These are phyloP conservation scores for Suillus bovinus DNA, from an alignment of 768 basidiomycete species.

Conservation along the genomic window DNA sequence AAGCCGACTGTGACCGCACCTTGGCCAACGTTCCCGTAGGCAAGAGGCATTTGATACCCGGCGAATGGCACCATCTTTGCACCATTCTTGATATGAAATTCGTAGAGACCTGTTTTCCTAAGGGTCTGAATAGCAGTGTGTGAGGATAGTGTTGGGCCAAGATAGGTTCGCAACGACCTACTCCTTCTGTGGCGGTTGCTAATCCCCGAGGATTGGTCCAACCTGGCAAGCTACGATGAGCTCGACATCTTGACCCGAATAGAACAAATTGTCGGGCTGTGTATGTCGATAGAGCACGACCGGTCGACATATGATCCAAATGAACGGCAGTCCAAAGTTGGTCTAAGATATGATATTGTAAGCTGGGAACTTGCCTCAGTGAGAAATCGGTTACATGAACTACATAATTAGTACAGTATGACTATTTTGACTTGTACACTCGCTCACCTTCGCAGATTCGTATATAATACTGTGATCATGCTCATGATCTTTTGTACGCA, in stretches of 20 bases:
- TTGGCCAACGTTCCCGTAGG: slow-evolving; percentile 82
- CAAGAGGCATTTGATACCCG: slow-evolving; percentile 91
- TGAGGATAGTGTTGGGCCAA: neutral
- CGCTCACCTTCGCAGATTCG: no score
- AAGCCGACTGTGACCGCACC: slow-evolving; percentile 40
- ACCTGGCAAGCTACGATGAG: neutral
- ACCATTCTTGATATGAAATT: slow-evolving; percentile 80
- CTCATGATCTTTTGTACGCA: no score
- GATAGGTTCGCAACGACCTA: neutral
- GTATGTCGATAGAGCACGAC: neutral
- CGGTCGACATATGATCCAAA: neutral
- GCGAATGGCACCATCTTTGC: slow-evolving; percentile 98
- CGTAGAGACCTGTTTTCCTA: slow-evolving; percentile 75
- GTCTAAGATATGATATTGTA: neutral
- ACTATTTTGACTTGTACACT: neutral
- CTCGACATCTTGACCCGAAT: slow-evolving; percentile 8
- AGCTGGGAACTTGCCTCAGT: slow-evolving; percentile 2
- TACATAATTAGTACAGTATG: no score
- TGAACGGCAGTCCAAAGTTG: neutral
- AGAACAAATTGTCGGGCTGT: neutral
- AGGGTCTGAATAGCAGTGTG: slow-evolving; percentile 33
- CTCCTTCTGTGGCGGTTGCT: slow-evolving; percentile 1
- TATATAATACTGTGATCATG: no score
- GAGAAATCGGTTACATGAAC: no score
- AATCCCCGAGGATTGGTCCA: slow-evolving; percentile 1